Base-by-base conservation (phyloP, 306 rosid species). In the Rosa rugosa region DNA sequence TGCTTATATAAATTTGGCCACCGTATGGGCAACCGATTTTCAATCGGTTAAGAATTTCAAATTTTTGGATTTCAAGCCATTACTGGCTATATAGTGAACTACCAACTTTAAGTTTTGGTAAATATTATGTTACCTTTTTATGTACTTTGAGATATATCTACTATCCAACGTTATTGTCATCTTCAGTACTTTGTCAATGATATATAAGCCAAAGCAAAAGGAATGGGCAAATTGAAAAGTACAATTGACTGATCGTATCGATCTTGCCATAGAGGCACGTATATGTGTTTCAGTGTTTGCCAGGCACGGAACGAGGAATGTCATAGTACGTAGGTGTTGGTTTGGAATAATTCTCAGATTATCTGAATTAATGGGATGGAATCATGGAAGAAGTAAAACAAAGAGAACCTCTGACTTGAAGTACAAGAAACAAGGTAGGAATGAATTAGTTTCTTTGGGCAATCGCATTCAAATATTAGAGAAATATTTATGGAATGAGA, bases 361-460 rank as follows among this genome's bases (percentile, higher is more conserved):
- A 11, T 62, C 41, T 63, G 68, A 63, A 63, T 1, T 27, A 63
- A 62, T 14, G 10, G 40, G 23, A 62, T 13, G 41, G 68, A 62
- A 27, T 62, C 8, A 5, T 5, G n/a, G 41, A 63, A 27, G 68
- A 63, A 63, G 68, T 63, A 31, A 27, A 63, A 13, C 41, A 5
- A 25, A 31, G 68, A 63, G 68, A 63, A 63, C 3, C 68, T 63
- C 44, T 65, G 46, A 78, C 82, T 79, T 75, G 46, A 27, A 20
- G 64, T 69, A 46, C 78, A 85, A 83, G 85, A 51, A 79, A 85
- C 23, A 25, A 36, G 25, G 70, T 64, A 64, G 45, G 69, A 68
- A 83, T n/a, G 69, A 79, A 54, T 11, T 66, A 40, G 14, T 75
- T 85, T 57, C 6, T 45, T 67, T 54, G 76, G 34, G 18, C 22